Evolutionary conservation across 2,329 filamentous ascomycete genomes (phyloP), one percentile per base, ranked within the genome.

Genomic region (Colletotrichum horii): DNA sequence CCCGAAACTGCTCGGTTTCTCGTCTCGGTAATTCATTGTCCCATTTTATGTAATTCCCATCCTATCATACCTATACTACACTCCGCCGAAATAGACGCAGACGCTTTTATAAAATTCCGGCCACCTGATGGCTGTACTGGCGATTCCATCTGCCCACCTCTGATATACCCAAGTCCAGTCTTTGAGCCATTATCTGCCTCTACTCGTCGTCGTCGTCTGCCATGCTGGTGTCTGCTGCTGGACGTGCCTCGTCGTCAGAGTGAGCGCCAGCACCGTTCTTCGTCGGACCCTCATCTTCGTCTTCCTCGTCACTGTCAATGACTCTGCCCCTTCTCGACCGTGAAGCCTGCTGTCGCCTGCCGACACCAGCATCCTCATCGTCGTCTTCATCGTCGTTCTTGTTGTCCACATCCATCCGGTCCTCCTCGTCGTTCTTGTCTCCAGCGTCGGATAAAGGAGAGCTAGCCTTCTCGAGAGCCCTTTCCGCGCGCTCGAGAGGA

Each of bases 231-330:
- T 88, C 84, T n/a, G 80, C 79, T 1, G 79, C 80, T 2, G 74
- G 66, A 4, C 78, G 78, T 11, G 81, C 80, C 69, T 79, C 82
- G 24, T 79, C 80, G 32, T 43, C 75, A 15, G 71, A 79, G 9
- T 77, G 61, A 38, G 71, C 70, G 5, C 56, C 78, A 22, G 62
- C 70, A 28, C 75, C 78, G 26, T 77, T 79, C 12, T 79, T 36
- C 52, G 61, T 32, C 8, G 69, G 70, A 8, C 28, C 83, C 30
- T 81, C 84, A 2, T 82, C 84, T 24, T 86, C 87, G 6, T 90
- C 88, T 8, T 89, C 89, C 65, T 91, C 89, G 65, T 91, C 89
- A 66, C 88, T 90, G 69, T 91, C 89, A 52, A 91, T 81, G 32
- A 91, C 88, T 43, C 89, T 85, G 24, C 88, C 89, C 58, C 90